Evolutionary conservation across 73 alveolate genomes (phyloP).

Genomic region (Tetrahymena malaccensis): DNA sequence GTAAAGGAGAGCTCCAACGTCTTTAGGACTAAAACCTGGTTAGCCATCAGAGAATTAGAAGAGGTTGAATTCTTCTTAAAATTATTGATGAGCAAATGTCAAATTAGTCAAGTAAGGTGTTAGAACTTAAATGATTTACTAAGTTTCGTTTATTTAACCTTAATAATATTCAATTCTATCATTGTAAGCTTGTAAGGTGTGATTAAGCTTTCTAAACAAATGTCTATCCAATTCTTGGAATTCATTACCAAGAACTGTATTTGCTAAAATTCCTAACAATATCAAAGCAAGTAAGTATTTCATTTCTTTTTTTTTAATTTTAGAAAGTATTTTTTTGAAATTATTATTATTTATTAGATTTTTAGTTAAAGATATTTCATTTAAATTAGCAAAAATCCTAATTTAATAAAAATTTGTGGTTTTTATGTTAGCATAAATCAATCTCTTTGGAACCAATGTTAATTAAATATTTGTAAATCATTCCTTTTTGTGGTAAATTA

Average conservation of each 20-base stretch:
- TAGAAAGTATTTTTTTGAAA: not conserved
- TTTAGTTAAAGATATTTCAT: not conserved
- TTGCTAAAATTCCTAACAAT: not conserved
- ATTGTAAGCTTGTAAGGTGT: not conserved
- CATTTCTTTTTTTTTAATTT: not conserved
- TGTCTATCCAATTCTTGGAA: not conserved
- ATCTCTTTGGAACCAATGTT: no score
- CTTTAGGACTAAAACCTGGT: not conserved
- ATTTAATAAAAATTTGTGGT: not conserved
- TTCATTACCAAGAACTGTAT: not conserved
- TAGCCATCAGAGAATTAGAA: not conserved
- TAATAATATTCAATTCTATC: not conserved
- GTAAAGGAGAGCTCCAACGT: not conserved
- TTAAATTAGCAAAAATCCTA: not conserved
- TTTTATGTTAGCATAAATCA: no score
- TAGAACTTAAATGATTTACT: not conserved
- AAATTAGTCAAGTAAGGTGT: not conserved
- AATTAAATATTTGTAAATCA: not conserved
- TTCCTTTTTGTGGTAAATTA: not conserved
- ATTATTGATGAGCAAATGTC: not conserved
- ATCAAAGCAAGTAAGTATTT: not conserved
- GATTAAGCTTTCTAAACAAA: not conserved
- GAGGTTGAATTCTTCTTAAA: not conserved
- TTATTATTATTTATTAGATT: not conserved
- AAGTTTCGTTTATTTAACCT: not conserved